Evolutionary conservation across 257 asterid species (phyloP), one percentile per base, ranked within the genome.

Genomic region (Nicotiana benthamiana): DNA sequence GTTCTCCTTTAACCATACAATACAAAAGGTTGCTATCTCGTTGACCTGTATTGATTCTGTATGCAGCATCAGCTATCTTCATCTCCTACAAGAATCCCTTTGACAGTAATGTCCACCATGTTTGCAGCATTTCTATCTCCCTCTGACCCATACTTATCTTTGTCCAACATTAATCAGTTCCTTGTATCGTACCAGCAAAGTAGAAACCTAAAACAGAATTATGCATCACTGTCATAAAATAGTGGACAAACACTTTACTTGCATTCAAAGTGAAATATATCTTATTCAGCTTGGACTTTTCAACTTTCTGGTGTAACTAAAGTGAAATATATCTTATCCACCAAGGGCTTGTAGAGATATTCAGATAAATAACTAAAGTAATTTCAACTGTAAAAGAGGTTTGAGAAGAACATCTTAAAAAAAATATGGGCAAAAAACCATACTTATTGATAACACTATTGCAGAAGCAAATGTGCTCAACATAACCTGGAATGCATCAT

Each of bases 81-180:
- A 85, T 86, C 95, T 81, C 60, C 83, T 86, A n/a, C 83, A 91
- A 87, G 79, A 94, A 92, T 75, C 98, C 97, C 97, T 92, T 90
- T 60, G 97, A 93, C 90, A 26, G 96, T 91, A 79, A 75, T 82
- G 64, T 93, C 97, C 4, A 95, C 97, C 67, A 92, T 90, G 76
- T 90, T 83, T 15, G 93, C 51, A 63, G 98, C 98, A 85, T 84
- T 93, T 72, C 76, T 36, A 7, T 97, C 95, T 63, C 97, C 98
- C 81, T 93, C 97, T 4, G 91, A 91, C 89, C 36, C 92, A 85
- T 68, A 93, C 75, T 26, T 57, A 28, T 2, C 3, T 28, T 2
- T 28, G 3, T 26, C 43, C 9, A 36, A 36, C 96, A 11, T 94
- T 87, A 82, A 85, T 88, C 51, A 90, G 86, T 77, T 93, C 97